phyloP scores from a whole-genome alignment of 2,329 filamentous ascomycete genomes.

The Podosphaera leucotricha region DNA sequence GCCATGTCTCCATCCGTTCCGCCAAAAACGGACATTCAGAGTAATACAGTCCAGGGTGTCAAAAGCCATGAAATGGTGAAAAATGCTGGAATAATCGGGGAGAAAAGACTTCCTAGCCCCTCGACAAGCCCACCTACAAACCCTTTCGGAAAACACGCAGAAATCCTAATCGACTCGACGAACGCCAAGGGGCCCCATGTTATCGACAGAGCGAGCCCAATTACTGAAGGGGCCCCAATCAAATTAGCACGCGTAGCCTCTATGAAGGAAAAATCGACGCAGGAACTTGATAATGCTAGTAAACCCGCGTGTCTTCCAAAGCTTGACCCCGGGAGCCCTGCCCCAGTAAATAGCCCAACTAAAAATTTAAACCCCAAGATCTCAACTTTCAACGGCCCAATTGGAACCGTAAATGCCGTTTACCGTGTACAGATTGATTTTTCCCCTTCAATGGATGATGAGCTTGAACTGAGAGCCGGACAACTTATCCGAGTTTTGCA shows the following conservation, averaged over 20 bases:
- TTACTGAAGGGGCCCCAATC: constrained; percentile 14
- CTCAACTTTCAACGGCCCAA: constrained; percentile 27
- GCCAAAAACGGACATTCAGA: neutral
- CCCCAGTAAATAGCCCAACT: constrained; percentile 7
- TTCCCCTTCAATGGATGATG: constrained; percentile 75
- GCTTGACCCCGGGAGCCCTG: neutral
- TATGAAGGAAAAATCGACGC: constrained; percentile 18
- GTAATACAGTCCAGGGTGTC: neutral
- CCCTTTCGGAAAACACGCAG: constrained; percentile 44
- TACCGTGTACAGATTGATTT: constrained; percentile 92
- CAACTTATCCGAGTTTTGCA: constrained; percentile 75
- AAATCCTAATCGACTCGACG: constrained; percentile 20
- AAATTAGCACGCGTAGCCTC: constrained; percentile 24
- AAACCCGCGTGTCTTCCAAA: constrained; percentile 31
- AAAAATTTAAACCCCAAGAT: constrained; percentile 22
- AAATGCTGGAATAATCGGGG: neutral
- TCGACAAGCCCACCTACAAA: constrained; percentile 22
- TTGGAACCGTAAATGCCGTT: constrained; percentile 35
- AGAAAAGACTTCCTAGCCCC: neutral
- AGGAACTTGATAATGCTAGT: constrained; percentile 20
- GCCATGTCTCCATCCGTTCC: neutral
- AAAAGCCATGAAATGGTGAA: neutral
- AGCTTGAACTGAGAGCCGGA: constrained; percentile 59
- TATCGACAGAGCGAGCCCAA: constrained; percentile 18
- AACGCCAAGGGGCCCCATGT: constrained; percentile 21